Evolutionary conservation across 1,284 basidiomycete species (phyloP).

Genomic region (Melampsora americana): DNA sequence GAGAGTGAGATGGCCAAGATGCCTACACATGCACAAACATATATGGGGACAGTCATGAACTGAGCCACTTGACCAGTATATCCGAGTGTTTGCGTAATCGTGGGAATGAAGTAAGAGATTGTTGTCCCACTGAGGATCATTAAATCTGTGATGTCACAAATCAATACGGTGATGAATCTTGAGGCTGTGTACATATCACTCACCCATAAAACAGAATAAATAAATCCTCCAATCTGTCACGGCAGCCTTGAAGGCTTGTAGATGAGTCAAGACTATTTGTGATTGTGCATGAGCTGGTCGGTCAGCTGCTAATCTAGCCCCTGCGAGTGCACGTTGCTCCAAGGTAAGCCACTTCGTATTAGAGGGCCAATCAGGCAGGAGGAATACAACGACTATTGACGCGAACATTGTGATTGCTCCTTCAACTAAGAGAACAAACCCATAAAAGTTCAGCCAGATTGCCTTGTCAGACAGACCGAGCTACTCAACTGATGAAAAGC

Average conservation of each 20-base stretch:
- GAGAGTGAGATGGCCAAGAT: constrained; percentile 54
- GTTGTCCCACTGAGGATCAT: constrained; percentile 54
- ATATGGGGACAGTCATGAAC: constrained; percentile 59
- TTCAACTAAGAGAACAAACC: constrained; percentile 1
- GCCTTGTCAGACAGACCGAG: no score
- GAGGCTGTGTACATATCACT: constrained; percentile 43
- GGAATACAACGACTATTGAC: constrained; percentile 49
- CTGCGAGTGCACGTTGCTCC: constrained; percentile 56
- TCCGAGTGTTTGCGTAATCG: constrained; percentile 54
- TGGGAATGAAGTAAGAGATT: constrained; percentile 59
- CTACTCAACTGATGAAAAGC: constrained; percentile 51
- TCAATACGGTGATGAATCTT: neutral
- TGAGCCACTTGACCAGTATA: constrained; percentile 56
- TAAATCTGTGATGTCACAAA: constrained; percentile 9
- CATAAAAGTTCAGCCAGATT: neutral
- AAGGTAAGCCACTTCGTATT: constrained; percentile 56
- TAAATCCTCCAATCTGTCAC: constrained; percentile 54
- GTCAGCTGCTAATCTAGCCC: constrained; percentile 56
- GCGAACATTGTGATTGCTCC: constrained; percentile 33
- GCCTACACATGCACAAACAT: constrained; percentile 55
- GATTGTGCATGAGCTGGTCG: constrained; percentile 46
- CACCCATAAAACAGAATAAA: constrained; percentile 52
- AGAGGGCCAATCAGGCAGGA: constrained; percentile 55
- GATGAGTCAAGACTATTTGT: constrained; percentile 48
- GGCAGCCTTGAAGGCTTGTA: constrained; percentile 50